phyloP scores from a whole-genome alignment of 2,329 filamentous ascomycete genomes.

The Emmonsiellopsis sp. region DNA sequence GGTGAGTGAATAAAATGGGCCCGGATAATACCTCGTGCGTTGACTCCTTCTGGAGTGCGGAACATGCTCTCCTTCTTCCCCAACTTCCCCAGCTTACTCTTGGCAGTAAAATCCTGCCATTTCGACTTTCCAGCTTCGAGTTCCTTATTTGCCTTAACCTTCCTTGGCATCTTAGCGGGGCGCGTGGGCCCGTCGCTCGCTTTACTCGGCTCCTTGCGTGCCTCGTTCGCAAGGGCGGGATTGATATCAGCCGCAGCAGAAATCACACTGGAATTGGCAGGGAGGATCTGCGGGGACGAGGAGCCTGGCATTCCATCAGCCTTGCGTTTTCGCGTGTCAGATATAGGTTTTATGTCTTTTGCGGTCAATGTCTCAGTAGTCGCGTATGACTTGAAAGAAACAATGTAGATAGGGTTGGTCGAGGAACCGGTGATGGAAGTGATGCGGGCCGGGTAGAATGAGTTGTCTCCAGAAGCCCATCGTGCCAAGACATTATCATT shows the following conservation, averaged over 20 bases:
- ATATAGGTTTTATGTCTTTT: constrained; percentile 73
- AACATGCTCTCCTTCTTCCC: constrained; percentile 94
- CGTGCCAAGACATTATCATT: constrained; percentile 87
- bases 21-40: constrained; percentile 63
- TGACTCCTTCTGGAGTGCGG: constrained; percentile 75
- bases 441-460: constrained; percentile 86
- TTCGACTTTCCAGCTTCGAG: constrained; percentile 84
- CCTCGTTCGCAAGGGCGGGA: constrained; percentile 54
- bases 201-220: constrained; percentile 54
- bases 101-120: constrained; percentile 87
- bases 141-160: constrained; percentile 82
- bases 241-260: constrained; percentile 60
- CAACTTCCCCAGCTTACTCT: constrained; percentile 57
- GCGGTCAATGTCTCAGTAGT: constrained; percentile 72
- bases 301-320: constrained; percentile 57
- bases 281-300: constrained; percentile 30
- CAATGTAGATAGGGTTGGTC: constrained; percentile 83
- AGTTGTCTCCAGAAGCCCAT: constrained; percentile 81
- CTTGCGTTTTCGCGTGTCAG: constrained; percentile 68
- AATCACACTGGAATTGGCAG: constrained; percentile 46
- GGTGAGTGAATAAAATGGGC: constrained; percentile 1
- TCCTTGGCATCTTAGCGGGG: constrained; percentile 60
- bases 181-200: constrained; percentile 48
- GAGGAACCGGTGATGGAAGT: constrained; percentile 87
- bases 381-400: constrained; percentile 84